phyloP scores from a whole-genome alignment of 768 basidiomycete species.

The Leccinellum luteum region DNA sequence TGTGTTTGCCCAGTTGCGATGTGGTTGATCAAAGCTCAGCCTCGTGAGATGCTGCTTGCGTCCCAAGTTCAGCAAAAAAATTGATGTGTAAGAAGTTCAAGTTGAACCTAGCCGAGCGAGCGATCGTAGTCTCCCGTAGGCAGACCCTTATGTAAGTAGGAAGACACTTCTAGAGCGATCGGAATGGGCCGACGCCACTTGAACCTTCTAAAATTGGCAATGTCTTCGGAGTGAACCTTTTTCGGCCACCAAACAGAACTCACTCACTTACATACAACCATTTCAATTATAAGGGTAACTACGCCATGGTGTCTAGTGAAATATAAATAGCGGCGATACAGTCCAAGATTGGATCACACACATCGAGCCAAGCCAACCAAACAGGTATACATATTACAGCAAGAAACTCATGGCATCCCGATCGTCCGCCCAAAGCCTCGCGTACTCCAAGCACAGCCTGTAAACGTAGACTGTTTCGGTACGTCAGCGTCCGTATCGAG shows the following conservation, averaged over 20 bases:
- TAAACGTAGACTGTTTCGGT: conserved; percentile 70
- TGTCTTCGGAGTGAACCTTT: background rate
- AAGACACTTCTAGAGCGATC: too few relatives aligned
- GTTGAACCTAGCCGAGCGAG: background rate
- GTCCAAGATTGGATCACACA: background rate
- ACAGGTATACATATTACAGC: conserved; percentile 11
- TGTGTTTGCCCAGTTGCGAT: too few relatives aligned
- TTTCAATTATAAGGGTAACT: background rate
- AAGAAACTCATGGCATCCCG: conserved; percentile 62
- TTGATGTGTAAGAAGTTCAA: background rate
- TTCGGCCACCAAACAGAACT: background rate
- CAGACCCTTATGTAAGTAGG: too few relatives aligned
- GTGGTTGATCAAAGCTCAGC: too few relatives aligned
- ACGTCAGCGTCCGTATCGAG: background rate
- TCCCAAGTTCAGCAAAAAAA: background rate
- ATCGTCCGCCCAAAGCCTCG: conserved; percentile 80
- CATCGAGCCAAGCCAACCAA: background rate
- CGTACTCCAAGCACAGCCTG: conserved; percentile 86
- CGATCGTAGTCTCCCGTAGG: too few relatives aligned
- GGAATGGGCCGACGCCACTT: background rate
- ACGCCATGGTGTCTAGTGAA: background rate
- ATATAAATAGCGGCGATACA: background rate
- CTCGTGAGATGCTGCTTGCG: too few relatives aligned
- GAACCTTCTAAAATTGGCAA: background rate
- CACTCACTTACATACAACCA: background rate